Base-by-base conservation (phyloP, 768 basidiomycete species). In the Cyathus striatus region DNA sequence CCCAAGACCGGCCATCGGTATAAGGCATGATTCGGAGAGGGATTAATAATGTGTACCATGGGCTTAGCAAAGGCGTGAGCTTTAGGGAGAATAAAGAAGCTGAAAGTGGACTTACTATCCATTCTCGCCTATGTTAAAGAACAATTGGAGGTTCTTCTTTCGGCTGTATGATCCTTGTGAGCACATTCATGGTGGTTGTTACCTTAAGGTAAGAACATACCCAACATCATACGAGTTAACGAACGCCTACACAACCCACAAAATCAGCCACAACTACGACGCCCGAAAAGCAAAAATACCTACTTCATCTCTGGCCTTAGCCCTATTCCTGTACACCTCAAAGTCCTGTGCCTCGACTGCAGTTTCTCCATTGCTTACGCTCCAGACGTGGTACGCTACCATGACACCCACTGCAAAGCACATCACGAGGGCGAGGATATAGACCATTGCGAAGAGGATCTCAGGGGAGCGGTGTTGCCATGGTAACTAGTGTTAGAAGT, bases 321-420 rank as follows among this genome's bases (percentile, higher is more conserved):
- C 92, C 25, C 79, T 62, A 44, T 68, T 76, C 2, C 77, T 69
- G 55, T 98, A 95, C 22, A 84, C 73, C 6, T 81, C 80, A 53
- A 92, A 79, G 53, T 98, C 95, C 49, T 92, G 90, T 5, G 75
- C 74, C 62, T 99, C 96, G 5, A 98, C 94, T 1, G 85, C 78
- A 0, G 93, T 97, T 58, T 97, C 93, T 0, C 83, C 92, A 25
- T 68, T 59, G 1, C 76, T 60, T 10, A 96, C 64, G 43, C 84
- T 74, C 68, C 79, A 86, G 1, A 92, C 47, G 49, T 91, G 89
- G 65, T 80, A 92, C 2, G 65, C 55, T 3, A 79, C 64, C 86
- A 93, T 88, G 27, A 86, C 66, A 3, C 75, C 64, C 0, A 94
- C 80, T 0, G 86, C 83, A 21, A 92, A 64, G 41, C 80, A 83